Conservation (phyloP, 257 asterid genomes). For the Lantana camara region DNA sequence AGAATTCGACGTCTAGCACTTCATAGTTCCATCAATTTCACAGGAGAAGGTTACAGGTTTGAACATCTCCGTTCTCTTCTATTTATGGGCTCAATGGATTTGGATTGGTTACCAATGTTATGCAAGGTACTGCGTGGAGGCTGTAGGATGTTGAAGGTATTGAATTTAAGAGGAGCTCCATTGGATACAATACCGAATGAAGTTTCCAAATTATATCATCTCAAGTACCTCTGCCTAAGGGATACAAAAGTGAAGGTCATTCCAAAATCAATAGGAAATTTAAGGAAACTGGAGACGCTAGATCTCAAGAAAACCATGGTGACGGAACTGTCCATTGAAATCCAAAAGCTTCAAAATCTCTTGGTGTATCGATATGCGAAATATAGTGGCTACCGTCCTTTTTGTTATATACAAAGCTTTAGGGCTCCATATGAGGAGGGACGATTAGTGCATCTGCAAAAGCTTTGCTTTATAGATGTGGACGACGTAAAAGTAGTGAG, state of each 20-base stretch:
- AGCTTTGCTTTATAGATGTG: background rate
- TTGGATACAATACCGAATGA: conserved; percentile 24
- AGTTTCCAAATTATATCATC: conserved; percentile 28
- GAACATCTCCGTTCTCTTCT: background rate
- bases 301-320: background rate
- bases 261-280: background rate
- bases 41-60: background rate
- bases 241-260: background rate
- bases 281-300: background rate
- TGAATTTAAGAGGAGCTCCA: conserved; percentile 4
- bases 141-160: conserved; percentile 18
- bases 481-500: background rate
- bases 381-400: too few relatives aligned
- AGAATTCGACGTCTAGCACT: background rate
- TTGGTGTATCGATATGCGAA: background rate
- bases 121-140: conserved; percentile 1
- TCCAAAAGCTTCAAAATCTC: background rate
- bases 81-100: background rate
- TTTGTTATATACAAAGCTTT: background rate
- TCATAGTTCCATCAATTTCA: background rate
- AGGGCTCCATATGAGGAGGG: background rate
- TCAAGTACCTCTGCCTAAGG: conserved; percentile 1
- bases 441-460: background rate
- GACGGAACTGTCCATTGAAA: background rate
- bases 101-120: background rate